These are phyloP conservation scores for Fusarium brachygibbosum DNA, from an alignment of 2,329 filamentous ascomycete genomes.

Conservation along the genomic window DNA sequence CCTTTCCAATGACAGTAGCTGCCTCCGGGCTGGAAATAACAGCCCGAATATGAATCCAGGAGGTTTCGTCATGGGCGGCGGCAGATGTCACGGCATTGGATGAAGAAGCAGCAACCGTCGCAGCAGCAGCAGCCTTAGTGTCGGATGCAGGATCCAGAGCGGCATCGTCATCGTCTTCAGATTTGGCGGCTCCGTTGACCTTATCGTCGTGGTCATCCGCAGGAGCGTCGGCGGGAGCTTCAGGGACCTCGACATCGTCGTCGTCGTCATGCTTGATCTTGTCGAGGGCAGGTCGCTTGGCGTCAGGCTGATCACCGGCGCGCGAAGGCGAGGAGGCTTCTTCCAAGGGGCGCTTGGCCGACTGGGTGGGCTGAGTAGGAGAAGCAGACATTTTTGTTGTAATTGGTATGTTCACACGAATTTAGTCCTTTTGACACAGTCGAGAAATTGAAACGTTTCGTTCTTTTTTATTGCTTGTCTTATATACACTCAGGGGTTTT, in stretches of 20 bases:
- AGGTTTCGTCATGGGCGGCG: conserved; percentile 85
- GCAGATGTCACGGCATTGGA: conserved; percentile 60
- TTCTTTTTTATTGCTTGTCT: conserved; percentile 55
- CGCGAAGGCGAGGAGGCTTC: conserved; percentile 95
- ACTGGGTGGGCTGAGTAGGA: conserved; percentile 74
- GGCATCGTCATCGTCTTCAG: conserved; percentile 47
- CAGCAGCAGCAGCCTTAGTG: conserved; percentile 56
- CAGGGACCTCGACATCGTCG: conserved; percentile 64
- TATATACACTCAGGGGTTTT: conserved; percentile 89
- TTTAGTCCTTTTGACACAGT: conserved; percentile 41
- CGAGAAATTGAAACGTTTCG: conserved; percentile 52
- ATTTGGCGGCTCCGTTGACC: conserved; percentile 63
- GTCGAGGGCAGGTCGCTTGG: conserved; percentile 95
- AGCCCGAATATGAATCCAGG: conserved; percentile 96
- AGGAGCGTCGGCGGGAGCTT: conserved; percentile 53
- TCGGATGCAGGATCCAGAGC: conserved; percentile 55
- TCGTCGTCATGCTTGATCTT: conserved; percentile 82
- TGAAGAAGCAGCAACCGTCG: conserved; percentile 56
- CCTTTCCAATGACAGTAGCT: conserved; percentile 97
- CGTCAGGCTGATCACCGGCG: conserved; percentile 92
- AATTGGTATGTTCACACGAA: conserved; percentile 46
- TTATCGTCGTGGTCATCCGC: conserved; percentile 63
- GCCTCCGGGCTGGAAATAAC: conserved; percentile 98
- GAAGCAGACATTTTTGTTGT: conserved; percentile 77
- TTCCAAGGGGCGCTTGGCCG: conserved; percentile 92